phyloP scores from a whole-genome alignment of 179 eudicot genomes.

The Silene coronaria region DNA sequence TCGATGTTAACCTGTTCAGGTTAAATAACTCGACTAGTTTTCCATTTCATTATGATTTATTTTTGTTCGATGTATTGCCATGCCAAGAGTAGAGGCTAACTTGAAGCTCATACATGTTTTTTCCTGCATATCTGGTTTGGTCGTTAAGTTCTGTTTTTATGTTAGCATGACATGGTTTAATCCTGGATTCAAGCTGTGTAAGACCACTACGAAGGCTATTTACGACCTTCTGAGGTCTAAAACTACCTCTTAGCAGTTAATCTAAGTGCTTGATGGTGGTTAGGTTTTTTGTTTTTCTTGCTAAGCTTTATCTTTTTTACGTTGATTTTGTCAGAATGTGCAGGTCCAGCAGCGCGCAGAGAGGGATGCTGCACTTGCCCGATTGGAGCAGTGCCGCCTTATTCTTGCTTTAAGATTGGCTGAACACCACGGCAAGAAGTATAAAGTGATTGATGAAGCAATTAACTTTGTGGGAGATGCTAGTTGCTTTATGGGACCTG shows the following conservation, averaged over 20 bases:
- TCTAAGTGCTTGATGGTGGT: no score
- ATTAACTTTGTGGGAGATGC: slow-evolving; percentile 66
- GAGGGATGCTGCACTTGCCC: slow-evolving; percentile 84
- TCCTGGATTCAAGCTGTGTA: no score
- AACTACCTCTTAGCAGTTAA: no score
- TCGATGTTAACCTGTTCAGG: not conserved
- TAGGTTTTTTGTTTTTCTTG: not conserved
- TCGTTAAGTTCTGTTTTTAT: not conserved
- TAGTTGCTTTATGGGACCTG: slow-evolving; percentile 40
- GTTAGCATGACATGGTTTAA: no score
- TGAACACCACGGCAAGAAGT: slow-evolving; percentile 77
- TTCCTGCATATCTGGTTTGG: not conserved
- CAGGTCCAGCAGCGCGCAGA: slow-evolving; percentile 84
- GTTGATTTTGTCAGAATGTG: slow-evolving; percentile 45
- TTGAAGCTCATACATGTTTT: not conserved
- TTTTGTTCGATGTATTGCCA: no score
- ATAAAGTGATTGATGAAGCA: slow-evolving; percentile 84
- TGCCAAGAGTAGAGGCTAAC: not conserved
- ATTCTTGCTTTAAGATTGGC: slow-evolving; percentile 71
- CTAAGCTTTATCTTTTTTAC: slow-evolving; percentile 1
- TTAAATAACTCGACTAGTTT: not conserved
- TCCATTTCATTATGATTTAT: no score
- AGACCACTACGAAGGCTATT: no score
- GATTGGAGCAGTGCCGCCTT: slow-evolving; percentile 76
- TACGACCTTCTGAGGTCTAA: no score